Evolutionary conservation across 306 rosid genomes (phyloP).

Genomic region (Prunus mira): DNA sequence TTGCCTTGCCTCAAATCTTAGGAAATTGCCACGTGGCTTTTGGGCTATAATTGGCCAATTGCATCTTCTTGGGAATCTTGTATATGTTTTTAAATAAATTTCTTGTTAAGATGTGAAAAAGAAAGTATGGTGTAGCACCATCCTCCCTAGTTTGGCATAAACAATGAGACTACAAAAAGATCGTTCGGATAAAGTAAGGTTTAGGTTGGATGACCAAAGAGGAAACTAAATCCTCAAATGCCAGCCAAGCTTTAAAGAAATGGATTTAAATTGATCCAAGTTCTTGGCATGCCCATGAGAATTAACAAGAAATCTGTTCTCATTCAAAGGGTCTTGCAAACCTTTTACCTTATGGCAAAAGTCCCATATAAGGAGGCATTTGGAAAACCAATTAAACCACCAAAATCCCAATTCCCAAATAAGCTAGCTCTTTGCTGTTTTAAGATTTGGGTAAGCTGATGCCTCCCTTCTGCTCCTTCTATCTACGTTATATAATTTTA

Average conservation of each 20-base stretch:
- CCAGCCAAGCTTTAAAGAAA: conserved; percentile 14
- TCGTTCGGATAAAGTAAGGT: background rate
- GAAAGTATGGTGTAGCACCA: no score
- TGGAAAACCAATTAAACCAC: conserved; percentile 2
- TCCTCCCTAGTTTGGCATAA: background rate
- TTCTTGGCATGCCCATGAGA: conserved; percentile 39
- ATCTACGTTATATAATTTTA: conserved; percentile 17
- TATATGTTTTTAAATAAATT: no score
- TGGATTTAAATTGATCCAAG: background rate
- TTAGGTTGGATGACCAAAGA: background rate
- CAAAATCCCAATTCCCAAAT: background rate
- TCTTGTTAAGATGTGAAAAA: no score
- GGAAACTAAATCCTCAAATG: background rate
- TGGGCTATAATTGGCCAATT: no score
- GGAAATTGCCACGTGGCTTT: no score
- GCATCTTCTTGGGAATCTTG: no score
- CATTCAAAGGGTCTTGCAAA: background rate
- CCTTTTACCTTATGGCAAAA: background rate
- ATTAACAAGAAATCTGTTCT: background rate
- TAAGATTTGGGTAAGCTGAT: conserved; percentile 24
- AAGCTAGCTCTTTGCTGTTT: no score
- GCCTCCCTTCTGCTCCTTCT: conserved; percentile 7
- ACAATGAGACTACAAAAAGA: background rate
- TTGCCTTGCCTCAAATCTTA: no score
- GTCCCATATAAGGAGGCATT: background rate